Evolutionary conservation across 768 basidiomycete species (phyloP).

Genomic region (Agaricus blazei): DNA sequence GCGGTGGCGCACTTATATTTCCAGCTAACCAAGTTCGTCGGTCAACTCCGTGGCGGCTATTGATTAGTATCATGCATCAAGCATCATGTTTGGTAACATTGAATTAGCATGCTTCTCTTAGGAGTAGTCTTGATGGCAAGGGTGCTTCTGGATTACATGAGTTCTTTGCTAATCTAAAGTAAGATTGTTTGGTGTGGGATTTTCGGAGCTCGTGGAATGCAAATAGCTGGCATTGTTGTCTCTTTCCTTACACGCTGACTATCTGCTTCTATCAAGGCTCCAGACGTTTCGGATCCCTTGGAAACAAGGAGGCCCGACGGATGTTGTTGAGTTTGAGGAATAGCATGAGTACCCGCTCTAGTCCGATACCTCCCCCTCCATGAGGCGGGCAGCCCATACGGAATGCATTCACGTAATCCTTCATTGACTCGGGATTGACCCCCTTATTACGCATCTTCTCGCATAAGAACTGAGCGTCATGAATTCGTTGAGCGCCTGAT

Average conservation of each 20-base stretch:
- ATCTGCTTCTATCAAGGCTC: slow-evolving; percentile 54
- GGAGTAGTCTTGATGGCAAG: slow-evolving; percentile 19
- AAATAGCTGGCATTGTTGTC: slow-evolving; percentile 10
- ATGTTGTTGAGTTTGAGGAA: slow-evolving; percentile 98
- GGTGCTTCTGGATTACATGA: slow-evolving; percentile 12
- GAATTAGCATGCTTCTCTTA: slow-evolving; percentile 24
- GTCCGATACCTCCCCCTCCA: slow-evolving; percentile 93
- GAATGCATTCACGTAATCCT: slow-evolving; percentile 91
- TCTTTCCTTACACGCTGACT: slow-evolving; percentile 12
- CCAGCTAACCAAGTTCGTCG: slow-evolving; percentile 22
- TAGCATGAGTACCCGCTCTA: slow-evolving; percentile 95
- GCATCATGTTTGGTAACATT: not conserved
- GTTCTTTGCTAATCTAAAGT: slow-evolving; percentile 15
- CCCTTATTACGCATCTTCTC: slow-evolving; percentile 85
- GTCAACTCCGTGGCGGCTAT: slow-evolving; percentile 21
- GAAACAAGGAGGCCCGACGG: slow-evolving; percentile 88
- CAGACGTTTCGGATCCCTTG: slow-evolving; percentile 92
- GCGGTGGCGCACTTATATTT: slow-evolving; percentile 16
- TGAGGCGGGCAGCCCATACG: slow-evolving; percentile 93
- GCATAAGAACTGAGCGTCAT: slow-evolving; percentile 77
- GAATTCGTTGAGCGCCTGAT: slow-evolving; percentile 96
- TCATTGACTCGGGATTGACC: slow-evolving; percentile 90
- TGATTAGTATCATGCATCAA: slow-evolving; percentile 23
- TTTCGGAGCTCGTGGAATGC: not conserved
- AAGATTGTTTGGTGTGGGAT: slow-evolving; percentile 20